Evolutionary conservation across 805 yeast genomes (phyloP), one percentile per base, ranked within the genome.

Genomic region (Lipomyces spencermartinsiae): DNA sequence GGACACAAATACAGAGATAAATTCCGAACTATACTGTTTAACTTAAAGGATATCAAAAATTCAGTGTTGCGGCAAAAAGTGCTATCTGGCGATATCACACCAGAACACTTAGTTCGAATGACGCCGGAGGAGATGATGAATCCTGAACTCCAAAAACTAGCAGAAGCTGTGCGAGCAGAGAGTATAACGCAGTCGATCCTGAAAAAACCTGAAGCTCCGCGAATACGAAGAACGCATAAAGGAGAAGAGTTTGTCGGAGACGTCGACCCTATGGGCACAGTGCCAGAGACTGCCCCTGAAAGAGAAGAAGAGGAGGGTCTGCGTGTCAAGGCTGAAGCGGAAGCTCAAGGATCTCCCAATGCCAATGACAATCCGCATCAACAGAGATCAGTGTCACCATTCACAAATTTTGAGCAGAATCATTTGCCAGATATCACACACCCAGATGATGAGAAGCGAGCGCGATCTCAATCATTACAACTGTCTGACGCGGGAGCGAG

Each of bases 231-330:
- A 74, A 91, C 97, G 2, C 97, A 92, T 76, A 91, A 90, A 77
- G 97, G 97, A 33, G 97, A 93, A 69, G 93, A 90, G 75, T 77
- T 90, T n/a, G 83, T 91, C 5, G 96, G 90, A 65, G 80, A 78
- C 55, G 85, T 83, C 31, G 85, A 82, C 53, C 77, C 76, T 59
- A 77, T 66, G 34, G 62, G n/a, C 39, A 16, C 53, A 9, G 9
- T 51, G 25, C 49, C 34, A 31, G 57, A 35, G 33, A 37, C 29
- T 31, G 54, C 57, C 7, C 65, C 63, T 12, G 39, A 34, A n/a
- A 22, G 39, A 25, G 46, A 34, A 49, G 29, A 33, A 33, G 46
- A 19, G 39, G 6, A 10, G 9, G n/a, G 46, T 34, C 12, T 14
- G 10, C 59, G 29, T 14, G 29, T 19, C 29, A 37, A 57, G 16